Percentiles rank a stretch among this genome's conserved stretches.
Conservation (phyloP, 2,329 filamentous ascomycete genomes). For the Myriosclerotinia scirpicola region DNA sequence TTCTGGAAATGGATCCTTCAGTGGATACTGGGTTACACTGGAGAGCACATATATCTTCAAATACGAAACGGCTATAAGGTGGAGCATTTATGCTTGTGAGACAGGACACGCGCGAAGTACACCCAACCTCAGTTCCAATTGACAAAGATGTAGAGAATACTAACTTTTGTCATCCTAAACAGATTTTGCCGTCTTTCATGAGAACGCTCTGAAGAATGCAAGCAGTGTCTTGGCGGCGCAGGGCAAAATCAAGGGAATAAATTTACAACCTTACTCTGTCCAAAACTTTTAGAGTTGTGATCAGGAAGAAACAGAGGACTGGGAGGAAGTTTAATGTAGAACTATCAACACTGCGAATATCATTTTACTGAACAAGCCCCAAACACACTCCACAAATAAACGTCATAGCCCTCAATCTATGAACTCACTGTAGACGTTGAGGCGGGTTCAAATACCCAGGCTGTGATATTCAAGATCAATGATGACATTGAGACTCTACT, state of each 20-base stretch:
- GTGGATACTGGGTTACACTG: slow-evolving; percentile 14
- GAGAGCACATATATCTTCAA: slow-evolving; percentile 20
- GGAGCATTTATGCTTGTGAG: slow-evolving; percentile 18
- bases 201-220: slow-evolving; percentile 14
- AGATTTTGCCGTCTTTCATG: slow-evolving; percentile 21
- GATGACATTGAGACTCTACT: not conserved
- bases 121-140: not conserved
- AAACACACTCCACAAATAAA: not conserved
- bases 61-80: slow-evolving; percentile 13
- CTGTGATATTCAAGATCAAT: not conserved
- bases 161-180: not conserved
- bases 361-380: not conserved
- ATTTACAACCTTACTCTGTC: slow-evolving; percentile 3
- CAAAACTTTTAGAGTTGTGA: not conserved
- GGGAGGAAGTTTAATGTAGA: too few species aligned
- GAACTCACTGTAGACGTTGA: not conserved
- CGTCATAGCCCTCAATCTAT: not conserved
- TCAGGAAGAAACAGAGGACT: not conserved
- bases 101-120: slow-evolving; percentile 16
- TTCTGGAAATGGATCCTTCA: slow-evolving; percentile 10
- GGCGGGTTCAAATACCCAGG: too few species aligned
- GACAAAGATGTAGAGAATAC: not conserved
- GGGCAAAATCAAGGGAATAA: slow-evolving; percentile 3
- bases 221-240: slow-evolving; percentile 11
- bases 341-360: not conserved